phyloP scores from a whole-genome alignment of 2,329 filamentous ascomycete genomes.

The Xylariomycetidae sp. region DNA sequence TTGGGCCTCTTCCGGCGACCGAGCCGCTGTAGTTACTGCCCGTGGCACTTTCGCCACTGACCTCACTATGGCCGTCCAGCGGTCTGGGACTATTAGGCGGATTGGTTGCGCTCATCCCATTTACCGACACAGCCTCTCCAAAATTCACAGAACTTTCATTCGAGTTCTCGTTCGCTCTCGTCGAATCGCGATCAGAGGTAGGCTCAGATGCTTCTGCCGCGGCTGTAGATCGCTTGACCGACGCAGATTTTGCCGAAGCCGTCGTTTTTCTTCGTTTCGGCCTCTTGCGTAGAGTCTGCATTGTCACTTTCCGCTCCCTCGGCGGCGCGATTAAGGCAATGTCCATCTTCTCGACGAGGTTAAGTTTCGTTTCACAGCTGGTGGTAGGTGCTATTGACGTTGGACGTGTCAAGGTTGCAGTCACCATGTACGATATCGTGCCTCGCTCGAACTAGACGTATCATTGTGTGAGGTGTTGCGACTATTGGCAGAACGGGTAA shows the following conservation, averaged over 20 bases:
- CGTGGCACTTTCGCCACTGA: slow-evolving; percentile 63
- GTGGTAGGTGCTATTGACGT: slow-evolving; percentile 77
- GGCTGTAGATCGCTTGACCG: slow-evolving; percentile 19
- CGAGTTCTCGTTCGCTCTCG: slow-evolving; percentile 30
- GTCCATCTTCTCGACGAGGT: slow-evolving; percentile 76
- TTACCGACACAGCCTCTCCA: too few species aligned
- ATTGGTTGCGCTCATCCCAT: slow-evolving; percentile 28
- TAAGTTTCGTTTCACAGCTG: slow-evolving; percentile 74
- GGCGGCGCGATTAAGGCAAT: slow-evolving; percentile 69
- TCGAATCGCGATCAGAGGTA: slow-evolving; percentile 32
- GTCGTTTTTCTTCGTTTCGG: slow-evolving; percentile 55
- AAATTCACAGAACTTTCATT: slow-evolving; percentile 31
- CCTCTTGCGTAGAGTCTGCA: slow-evolving; percentile 77
- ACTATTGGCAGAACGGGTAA: slow-evolving; percentile 5
- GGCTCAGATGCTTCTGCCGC: slow-evolving; percentile 35
- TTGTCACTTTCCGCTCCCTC: slow-evolving; percentile 73
- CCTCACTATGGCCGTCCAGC: slow-evolving; percentile 49
- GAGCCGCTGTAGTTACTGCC: slow-evolving; percentile 62
- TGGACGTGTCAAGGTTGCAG: slow-evolving; percentile 81
- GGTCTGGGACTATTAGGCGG: slow-evolving; percentile 33
- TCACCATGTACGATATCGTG: slow-evolving; percentile 85
- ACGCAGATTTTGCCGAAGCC: slow-evolving; percentile 36
- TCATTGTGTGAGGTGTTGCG: slow-evolving; percentile 9
- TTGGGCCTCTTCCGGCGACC: slow-evolving; percentile 42
- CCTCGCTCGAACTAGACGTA: slow-evolving; percentile 79